These are phyloP conservation scores for Nemophila menziesii DNA, from an alignment of 257 asterid species.

Conservation along the genomic window DNA sequence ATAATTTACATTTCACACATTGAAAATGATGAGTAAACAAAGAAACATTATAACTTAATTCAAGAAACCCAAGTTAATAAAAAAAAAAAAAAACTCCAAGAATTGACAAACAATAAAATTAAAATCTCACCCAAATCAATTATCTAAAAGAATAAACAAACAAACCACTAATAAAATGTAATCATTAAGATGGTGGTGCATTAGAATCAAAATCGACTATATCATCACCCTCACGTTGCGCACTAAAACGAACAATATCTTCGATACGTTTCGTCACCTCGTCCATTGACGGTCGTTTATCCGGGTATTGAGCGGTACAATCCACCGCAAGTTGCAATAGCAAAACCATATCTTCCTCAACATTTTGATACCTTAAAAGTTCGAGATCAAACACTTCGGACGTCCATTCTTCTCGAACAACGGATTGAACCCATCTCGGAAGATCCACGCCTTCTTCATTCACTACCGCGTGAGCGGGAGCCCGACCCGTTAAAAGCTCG, in stretches of 20 bases:
- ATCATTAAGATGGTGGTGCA: neutral
- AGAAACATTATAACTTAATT: neutral
- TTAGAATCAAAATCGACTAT: neutral
- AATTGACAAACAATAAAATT: slow-evolving; percentile 1
- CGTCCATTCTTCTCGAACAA: slow-evolving; percentile 12
- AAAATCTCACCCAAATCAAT: neutral
- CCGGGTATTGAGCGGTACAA: slow-evolving; percentile 12
- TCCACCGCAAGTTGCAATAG: slow-evolving; percentile 12
- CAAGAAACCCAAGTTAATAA: neutral
- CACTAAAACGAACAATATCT: slow-evolving; percentile 1
- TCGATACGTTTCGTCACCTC: slow-evolving; percentile 9
- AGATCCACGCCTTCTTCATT: slow-evolving; percentile 14
- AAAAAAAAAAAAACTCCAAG: slow-evolving; percentile 5
- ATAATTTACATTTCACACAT: slow-evolving; percentile 5
- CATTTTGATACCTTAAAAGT: slow-evolving; percentile 6
- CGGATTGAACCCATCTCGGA: slow-evolving; percentile 15
- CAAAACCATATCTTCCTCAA: slow-evolving; percentile 15
- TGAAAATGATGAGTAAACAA: slow-evolving; percentile 6
- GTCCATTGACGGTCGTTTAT: slow-evolving; percentile 12
- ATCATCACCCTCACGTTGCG: neutral
- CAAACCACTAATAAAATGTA: neutral
- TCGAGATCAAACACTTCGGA: slow-evolving; percentile 11
- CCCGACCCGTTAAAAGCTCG: slow-evolving; percentile 13
- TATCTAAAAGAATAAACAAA: neutral
- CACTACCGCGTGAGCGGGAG: slow-evolving; percentile 5